Evolutionary conservation across 2,329 filamentous ascomycete species (phyloP).

Genomic region (Hypoxylon sp.): DNA sequence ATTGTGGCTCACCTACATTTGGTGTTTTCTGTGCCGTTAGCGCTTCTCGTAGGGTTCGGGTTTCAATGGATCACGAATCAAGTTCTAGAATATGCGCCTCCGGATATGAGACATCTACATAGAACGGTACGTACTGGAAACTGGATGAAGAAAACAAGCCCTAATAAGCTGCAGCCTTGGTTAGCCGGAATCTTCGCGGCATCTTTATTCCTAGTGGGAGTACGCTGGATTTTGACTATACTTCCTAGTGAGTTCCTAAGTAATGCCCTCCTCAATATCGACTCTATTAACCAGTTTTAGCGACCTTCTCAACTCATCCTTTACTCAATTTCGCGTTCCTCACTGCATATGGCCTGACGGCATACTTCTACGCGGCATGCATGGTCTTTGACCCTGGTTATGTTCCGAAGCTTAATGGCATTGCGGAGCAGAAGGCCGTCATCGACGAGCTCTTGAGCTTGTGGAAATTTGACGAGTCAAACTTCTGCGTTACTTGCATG

Average conservation of each 20-base stretch:
- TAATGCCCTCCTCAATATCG: neutral
- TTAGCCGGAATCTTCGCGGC: conserved; percentile 93
- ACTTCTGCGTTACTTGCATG: conserved; percentile 97
- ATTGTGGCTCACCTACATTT: conserved; percentile 81
- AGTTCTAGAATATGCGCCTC: conserved; percentile 84
- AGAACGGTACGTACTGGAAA: conserved; percentile 76
- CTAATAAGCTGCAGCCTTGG: conserved; percentile 76
- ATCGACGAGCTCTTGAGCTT: conserved; percentile 88
- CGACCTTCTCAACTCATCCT: conserved; percentile 75
- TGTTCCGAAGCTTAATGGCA: conserved; percentile 89
- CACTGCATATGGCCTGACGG: conserved; percentile 73
- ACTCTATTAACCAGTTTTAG: conserved; percentile 60
- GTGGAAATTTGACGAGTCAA: conserved; percentile 93
- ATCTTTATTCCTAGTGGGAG: conserved; percentile 83
- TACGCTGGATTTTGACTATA: conserved; percentile 82
- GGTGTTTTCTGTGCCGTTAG: conserved; percentile 81
- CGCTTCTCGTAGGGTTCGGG: conserved; percentile 74
- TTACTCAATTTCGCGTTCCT: conserved; percentile 84
- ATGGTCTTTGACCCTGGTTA: conserved; percentile 94
- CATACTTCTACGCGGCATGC: conserved; percentile 88
- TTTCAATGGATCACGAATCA: conserved; percentile 85
- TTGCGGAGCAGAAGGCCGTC: conserved; percentile 88
- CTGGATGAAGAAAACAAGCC: conserved; percentile 7
- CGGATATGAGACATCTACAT: conserved; percentile 90
- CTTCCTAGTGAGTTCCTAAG: conserved; percentile 72